These are phyloP conservation scores for Amesomyces nigricolor DNA, from an alignment of 2,329 filamentous ascomycete species.

Conservation along the genomic window DNA sequence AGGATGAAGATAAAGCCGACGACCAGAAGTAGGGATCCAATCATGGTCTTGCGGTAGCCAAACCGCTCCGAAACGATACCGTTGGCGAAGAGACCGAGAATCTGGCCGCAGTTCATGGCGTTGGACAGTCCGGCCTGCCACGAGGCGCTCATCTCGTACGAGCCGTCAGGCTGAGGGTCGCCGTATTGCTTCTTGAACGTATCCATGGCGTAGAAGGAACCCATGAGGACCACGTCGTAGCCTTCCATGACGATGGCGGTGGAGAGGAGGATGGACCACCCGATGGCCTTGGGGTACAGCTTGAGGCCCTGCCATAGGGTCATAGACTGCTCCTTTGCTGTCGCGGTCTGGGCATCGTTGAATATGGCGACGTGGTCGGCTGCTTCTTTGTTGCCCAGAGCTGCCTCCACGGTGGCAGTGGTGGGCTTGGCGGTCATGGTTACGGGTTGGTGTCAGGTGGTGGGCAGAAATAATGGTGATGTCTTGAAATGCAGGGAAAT, in stretches of 20 bases:
- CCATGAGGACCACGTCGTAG: slow-evolving; percentile 60
- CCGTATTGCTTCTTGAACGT: slow-evolving; percentile 55
- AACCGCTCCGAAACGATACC: slow-evolving; percentile 43
- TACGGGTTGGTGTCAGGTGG: neutral
- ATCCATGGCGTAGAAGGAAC: slow-evolving; percentile 55
- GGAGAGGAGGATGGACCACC: slow-evolving; percentile 55
- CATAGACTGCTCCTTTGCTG: neutral
- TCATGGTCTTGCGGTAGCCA: slow-evolving; percentile 42
- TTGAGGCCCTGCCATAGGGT: slow-evolving; percentile 36
- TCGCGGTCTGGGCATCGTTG: neutral
- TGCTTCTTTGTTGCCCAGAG: neutral
- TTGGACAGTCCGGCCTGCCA: slow-evolving; percentile 46
- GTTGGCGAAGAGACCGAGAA: slow-evolving; percentile 48
- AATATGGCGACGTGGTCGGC: no score
- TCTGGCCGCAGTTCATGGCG: slow-evolving; percentile 53
- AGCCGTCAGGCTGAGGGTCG: slow-evolving; percentile 39
- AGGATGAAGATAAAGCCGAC: slow-evolving; percentile 55
- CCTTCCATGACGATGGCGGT: slow-evolving; percentile 56
- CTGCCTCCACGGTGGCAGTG: neutral
- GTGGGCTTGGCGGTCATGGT: neutral
- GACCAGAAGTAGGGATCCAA: slow-evolving; percentile 40
- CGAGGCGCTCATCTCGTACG: slow-evolving; percentile 37
- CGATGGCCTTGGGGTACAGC: slow-evolving; percentile 42
- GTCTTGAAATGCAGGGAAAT: neutral
- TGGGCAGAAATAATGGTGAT: neutral